Conservation (phyloP, 257 asterid species). For the Nicotiana paniculata region DNA sequence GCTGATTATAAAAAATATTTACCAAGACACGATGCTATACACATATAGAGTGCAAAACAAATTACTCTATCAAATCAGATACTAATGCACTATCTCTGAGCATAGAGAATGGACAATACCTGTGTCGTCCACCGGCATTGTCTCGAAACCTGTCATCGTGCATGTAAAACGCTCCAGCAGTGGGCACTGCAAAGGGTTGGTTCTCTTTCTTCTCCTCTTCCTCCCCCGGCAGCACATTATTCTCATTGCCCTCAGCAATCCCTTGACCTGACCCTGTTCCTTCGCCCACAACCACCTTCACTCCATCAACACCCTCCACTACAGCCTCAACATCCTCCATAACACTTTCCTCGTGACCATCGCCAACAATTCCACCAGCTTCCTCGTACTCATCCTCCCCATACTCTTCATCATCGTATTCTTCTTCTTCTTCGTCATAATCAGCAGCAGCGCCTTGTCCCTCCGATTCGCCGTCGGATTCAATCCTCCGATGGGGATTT, state of each 20-base stretch:
- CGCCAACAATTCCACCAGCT: slow-evolving; percentile 1
- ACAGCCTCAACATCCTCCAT: slow-evolving; percentile 20
- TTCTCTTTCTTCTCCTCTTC: slow-evolving; percentile 54
- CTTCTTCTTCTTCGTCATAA: slow-evolving; percentile 29
- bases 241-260: slow-evolving; percentile 29
- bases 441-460: slow-evolving; percentile 59
- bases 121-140: slow-evolving; percentile 65
- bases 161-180: slow-evolving; percentile 98
- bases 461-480: slow-evolving; percentile 70
- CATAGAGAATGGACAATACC: slow-evolving; percentile 31
- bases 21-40: background rate
- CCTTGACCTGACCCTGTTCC: slow-evolving; percentile 23
- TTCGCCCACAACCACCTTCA: slow-evolving; percentile 18
- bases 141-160: slow-evolving; percentile 95
- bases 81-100: background rate
- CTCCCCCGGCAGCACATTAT: slow-evolving; percentile 20
- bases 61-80: background rate
- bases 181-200: slow-evolving; percentile 94
- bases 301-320: slow-evolving; percentile 26
- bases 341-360: slow-evolving; percentile 20
- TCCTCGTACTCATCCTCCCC: slow-evolving; percentile 38
- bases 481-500: slow-evolving; percentile 37
- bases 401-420: slow-evolving; percentile 27
- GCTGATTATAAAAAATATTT: background rate
- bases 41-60: background rate